phyloP scores from a whole-genome alignment of 495 filamentous ascomycete genomes.

The Daldinia grandis region DNA sequence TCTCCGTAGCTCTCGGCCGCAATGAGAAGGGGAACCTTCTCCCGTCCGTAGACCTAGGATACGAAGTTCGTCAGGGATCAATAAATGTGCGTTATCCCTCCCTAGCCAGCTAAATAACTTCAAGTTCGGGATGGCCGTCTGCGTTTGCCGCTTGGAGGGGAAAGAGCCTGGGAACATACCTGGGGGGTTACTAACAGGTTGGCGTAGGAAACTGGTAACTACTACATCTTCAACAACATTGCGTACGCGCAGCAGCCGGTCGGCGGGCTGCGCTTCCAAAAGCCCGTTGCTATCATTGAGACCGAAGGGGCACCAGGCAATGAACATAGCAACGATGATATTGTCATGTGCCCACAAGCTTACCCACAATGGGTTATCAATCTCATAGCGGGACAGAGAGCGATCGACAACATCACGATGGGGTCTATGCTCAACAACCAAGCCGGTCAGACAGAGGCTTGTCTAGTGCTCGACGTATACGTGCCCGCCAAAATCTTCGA shows the following conservation, averaged over 20 bases:
- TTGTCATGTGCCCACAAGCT: conserved; percentile 35
- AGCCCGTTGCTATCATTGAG: conserved; percentile 14
- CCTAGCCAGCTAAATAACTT: background rate
- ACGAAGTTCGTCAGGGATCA: conserved; percentile 27
- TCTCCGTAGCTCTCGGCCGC: conserved; percentile 1
- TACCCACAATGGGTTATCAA: conserved; percentile 36
- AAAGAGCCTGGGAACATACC: background rate
- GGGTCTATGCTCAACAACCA: conserved; percentile 10
- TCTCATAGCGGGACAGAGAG: conserved; percentile 15
- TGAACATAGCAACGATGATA: background rate
- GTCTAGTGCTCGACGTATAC: conserved; percentile 33
- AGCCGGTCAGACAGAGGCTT: conserved; percentile 35
- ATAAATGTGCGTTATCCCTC: conserved; percentile 25
- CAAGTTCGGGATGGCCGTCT: too few species aligned
- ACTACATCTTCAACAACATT: conserved; percentile 38
- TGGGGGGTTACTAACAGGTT: background rate
- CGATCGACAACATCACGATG: conserved; percentile 8
- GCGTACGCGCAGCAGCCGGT: conserved; percentile 34
- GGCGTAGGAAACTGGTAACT: conserved; percentile 26
- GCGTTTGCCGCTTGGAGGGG: background rate
- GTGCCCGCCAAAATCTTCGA: conserved; percentile 30
- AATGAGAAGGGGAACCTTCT: background rate
- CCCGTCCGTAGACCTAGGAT: conserved; percentile 31
- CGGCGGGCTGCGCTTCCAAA: conserved; percentile 24
- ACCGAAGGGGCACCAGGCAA: background rate